Evolutionary conservation across 78 protist genomes (phyloP), one percentile per base, ranked within the genome.

Genomic region (Creolimax fragrantissima): DNA sequence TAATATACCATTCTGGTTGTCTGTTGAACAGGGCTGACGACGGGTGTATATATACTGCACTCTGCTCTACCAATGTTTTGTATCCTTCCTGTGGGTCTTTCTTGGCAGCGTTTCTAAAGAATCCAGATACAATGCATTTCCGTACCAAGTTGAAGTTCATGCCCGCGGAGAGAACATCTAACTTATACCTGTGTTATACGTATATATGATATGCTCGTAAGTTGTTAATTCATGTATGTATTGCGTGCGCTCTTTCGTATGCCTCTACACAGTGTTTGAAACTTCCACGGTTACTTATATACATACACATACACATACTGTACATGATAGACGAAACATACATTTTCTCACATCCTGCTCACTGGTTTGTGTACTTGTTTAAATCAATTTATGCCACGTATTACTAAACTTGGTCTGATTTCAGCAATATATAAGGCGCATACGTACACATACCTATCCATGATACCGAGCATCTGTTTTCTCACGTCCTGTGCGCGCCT

Each of bases 11-110:
- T 88, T 97, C 98, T 5, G 99, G 99, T 43, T 97, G 96, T 74
- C 91, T 81, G 37, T 97, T 86, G 95, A 95, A 97, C n/a, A 98
- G 93, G n/a, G 99, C 93, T 0, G 98, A 95, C 5, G 98, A 93
- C 2, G 99, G 99, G 83, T 99, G 99, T 85, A 98, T 96, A 94
- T 95, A 97, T 7, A 96, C 99, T 3, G 47, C 92, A 84, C 95
- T 97, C 42, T 92, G 35, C 91, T 95, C 89, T 6, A 94, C 97
- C 81, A 99, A 44, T 7, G 99, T 97, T 89, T 92, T 84, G 95
- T 98, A 98, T 5, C 99, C 99, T 44, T 97, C 99, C 89, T 95
- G 96, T 2, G 98, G 99, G 86, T 99, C 99, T 92, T 97, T 96
- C 95, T 96, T 97, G 58, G 99, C 99, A 0, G 99, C 98, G 84